These are phyloP conservation scores for Noccaea bulbosa DNA, from an alignment of 345 rosid genomes.

Conservation along the genomic window DNA sequence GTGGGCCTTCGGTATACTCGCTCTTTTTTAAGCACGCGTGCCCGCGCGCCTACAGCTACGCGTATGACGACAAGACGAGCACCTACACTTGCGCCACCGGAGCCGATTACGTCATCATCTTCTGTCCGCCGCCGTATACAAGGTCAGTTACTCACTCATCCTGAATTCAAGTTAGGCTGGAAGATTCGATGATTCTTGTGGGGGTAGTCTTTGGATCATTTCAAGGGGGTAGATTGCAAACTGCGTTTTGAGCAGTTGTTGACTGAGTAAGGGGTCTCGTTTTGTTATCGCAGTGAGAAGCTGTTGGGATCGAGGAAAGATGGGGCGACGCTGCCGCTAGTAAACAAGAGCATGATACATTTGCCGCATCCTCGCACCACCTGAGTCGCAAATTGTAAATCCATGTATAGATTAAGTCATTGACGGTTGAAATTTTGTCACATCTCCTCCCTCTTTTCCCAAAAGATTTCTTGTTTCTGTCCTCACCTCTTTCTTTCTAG, in stretches of 20 bases:
- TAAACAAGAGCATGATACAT: conserved; percentile 80
- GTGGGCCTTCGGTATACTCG: conserved; percentile 69
- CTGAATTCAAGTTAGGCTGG: too few relatives aligned
- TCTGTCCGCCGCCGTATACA: conserved; percentile 88
- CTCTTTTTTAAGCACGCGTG: conserved; percentile 77
- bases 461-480: too few relatives aligned
- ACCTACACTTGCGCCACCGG: conserved; percentile 77
- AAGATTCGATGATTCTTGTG: too few relatives aligned
- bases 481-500: too few relatives aligned
- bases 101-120: conserved; percentile 67
- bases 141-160: conserved; percentile 45
- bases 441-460: background rate
- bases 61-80: conserved; percentile 88
- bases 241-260: background rate
- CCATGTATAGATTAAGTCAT: conserved; percentile 13
- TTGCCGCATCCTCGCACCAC: conserved; percentile 30
- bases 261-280: background rate
- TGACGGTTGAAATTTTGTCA: conserved; percentile 8
- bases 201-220: too few relatives aligned
- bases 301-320: conserved; percentile 74
- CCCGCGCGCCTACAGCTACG: conserved; percentile 91
- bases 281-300: conserved; percentile 60
- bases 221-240: too few relatives aligned
- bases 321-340: conserved; percentile 70
- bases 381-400: conserved; percentile 1